Evolutionary conservation across 2,329 filamentous ascomycete species (phyloP).

Genomic region (Cordyceps javanica): DNA sequence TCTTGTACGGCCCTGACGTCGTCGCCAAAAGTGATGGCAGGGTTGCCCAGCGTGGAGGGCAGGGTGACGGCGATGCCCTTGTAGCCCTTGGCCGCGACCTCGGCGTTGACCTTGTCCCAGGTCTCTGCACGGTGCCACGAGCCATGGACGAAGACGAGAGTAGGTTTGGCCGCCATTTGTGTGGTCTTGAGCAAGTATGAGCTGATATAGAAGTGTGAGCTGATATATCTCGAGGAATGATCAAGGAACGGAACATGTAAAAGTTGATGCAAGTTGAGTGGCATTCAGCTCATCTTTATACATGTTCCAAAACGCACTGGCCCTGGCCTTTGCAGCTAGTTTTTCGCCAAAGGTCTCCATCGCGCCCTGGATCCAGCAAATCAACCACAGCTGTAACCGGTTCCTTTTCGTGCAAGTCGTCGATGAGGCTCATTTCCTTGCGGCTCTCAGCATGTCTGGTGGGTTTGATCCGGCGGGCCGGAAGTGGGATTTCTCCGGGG

Average conservation of each 20-base stretch:
- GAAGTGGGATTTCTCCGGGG: background rate
- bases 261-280: background rate
- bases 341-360: background rate
- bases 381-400: background rate
- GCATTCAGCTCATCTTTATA: background rate
- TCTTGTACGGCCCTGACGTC: slow-evolving; percentile 34
- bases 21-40: slow-evolving; percentile 31
- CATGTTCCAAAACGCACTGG: background rate
- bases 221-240: too few relatives aligned
- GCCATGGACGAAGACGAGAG: slow-evolving; percentile 40
- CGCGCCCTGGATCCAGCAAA: background rate
- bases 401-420: background rate
- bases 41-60: slow-evolving; percentile 30
- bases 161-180: slow-evolving; percentile 19
- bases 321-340: background rate
- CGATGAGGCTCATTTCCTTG: background rate
- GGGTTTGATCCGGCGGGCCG: slow-evolving; percentile 1
- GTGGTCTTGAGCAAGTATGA: background rate
- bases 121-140: slow-evolving; percentile 39
- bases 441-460: background rate
- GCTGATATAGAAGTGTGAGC: background rate
- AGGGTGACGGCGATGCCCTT: slow-evolving; percentile 31
- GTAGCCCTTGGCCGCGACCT: slow-evolving; percentile 27
- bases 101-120: slow-evolving; percentile 29
- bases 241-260: too few relatives aligned